A percentile compares a stretch with the other conserved stretches of the same genome.
Conservation (phyloP, 345 rosid species). For the Barbarea vulgaris region DNA sequence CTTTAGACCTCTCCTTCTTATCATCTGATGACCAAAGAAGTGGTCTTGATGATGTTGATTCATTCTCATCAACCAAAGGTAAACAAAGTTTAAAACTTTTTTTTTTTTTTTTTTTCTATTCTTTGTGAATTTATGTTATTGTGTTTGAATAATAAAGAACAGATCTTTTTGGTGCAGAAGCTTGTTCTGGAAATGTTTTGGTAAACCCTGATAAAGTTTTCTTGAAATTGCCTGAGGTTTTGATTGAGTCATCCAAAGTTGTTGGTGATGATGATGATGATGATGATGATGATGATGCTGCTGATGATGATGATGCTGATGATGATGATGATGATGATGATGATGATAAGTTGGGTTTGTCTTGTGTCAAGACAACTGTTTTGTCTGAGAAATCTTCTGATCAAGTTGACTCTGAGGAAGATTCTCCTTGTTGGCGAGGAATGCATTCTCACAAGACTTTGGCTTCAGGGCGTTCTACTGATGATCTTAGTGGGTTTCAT, state of each 20-base stretch:
- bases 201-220: slow-evolving; percentile 1
- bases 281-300: too few relatives aligned
- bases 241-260: slow-evolving; percentile 17
- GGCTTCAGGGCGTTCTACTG: slow-evolving; percentile 28
- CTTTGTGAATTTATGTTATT: not conserved
- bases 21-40: slow-evolving; percentile 41
- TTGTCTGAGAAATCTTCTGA: slow-evolving; percentile 37
- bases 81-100: not conserved
- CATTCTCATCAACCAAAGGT: slow-evolving; percentile 29
- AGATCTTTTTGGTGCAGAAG: slow-evolving; percentile 17
- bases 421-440: slow-evolving; percentile 77
- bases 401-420: slow-evolving; percentile 54
- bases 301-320: too few relatives aligned
- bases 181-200: slow-evolving; percentile 13
- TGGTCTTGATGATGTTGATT: slow-evolving; percentile 27
- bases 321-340: too few relatives aligned
- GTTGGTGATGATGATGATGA: slow-evolving; percentile 28
- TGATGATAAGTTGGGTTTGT: slow-evolving; percentile 32
- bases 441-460: slow-evolving; percentile 21
- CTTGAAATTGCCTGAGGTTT: slow-evolving; percentile 27
- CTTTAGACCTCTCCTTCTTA: slow-evolving; percentile 41
- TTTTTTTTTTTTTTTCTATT: not conserved
- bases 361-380: slow-evolving; percentile 17
- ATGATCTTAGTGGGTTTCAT: slow-evolving; percentile 35
- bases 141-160: not conserved